Base-by-base conservation (phyloP, 495 filamentous ascomycete genomes). In the Aspergillus steynii region DNA sequence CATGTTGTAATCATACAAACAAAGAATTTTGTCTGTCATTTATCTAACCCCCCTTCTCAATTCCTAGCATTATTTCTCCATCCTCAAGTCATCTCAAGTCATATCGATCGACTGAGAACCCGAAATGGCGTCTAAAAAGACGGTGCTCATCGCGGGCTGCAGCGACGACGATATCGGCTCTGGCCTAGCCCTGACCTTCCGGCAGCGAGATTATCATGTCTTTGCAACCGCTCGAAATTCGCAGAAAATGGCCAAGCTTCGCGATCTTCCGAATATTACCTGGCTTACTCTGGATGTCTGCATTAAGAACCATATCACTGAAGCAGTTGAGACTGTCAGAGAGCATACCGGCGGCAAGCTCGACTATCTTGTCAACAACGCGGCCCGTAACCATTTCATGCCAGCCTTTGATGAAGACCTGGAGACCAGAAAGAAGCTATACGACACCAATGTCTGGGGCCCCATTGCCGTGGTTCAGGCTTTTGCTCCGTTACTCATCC, bases 351-450 rank as follows among this genome's bases (percentile, higher is more conserved):
- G 77, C 56, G 85, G 83, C 9, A 81, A 68, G 54, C 74, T 90
- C n/a, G 83, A 89, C 67, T 81, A 83, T 53, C 77, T 90, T 15
- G 79, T 91, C 57, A 90, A 90, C 69, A 90, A 90, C 66, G 86
- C 86, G n/a, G 86, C 86, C 29, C 76, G 74, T 49, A 78, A 72
- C 3, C 74, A 81, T 61, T 79, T 81, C 5, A 73, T 77, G 59
- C 85, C 86, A 0, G 74, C 77, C 5, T 73, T 84, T 3, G 86
- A 88, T 62, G 74, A 80, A 28, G 70, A 77, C 34, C 59, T 86
- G 0, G 69, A 80, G 4, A 76, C 79, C 29, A 82, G 83, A 1
- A 82, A 78, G 61, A 65, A 71, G 55, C 78, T 86, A 0, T 88
- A 85, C 53, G 85, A 88, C 56, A 80, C 83, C 34, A 89, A 89